Evolutionary conservation across 2,329 filamentous ascomycete genomes (phyloP), one percentile per base, ranked within the genome.

Genomic region (Arachnomyces sp.): DNA sequence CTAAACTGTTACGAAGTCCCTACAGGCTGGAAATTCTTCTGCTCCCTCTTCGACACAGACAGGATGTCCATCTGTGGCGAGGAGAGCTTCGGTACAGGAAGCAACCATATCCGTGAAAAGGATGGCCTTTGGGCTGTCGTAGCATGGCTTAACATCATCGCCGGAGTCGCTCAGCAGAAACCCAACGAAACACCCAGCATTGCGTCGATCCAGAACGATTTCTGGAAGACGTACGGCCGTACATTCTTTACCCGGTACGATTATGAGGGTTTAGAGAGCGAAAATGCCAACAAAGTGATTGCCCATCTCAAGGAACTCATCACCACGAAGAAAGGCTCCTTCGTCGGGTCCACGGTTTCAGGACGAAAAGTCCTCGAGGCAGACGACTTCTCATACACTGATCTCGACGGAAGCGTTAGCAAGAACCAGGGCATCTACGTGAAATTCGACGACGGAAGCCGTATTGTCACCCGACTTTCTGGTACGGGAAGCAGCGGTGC

Each of bases 241-340:
- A 95, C 89, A 25, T 98, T 96, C 75, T 98, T 98, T 77, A 98
- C 92, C 32, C 86, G 92, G 49, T 96, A 96, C 68, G 92, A 98
- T 69, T 98, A 95, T 69, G 92, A 98, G 70, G 79, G 93, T 53
- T 88, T 94, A 50, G 88, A 95, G 70, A 84, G 82, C 34, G 87
- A 90, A 7, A 89, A 86, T 31, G 92, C 92, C 48, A 85, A 84
- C 71, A 90, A 94, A 71, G 82, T 98, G 44, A 84, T 95, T 34
- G 82, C 78, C 42, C 81, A 86, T 56, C 75, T 98, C 57, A 76
- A 81, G 55, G 80, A 82, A 49, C 75, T 94, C 50, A 86, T 95
- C 55, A 80, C 79, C 30, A 71, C 69, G 42, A 75, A 77, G 63
- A 74, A 75, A 57, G 66, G 67, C 51, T 77, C 86, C 53, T 95